phyloP scores from a whole-genome alignment of 1,284 basidiomycete species.

The Cryptococcus deneoformans region DNA sequence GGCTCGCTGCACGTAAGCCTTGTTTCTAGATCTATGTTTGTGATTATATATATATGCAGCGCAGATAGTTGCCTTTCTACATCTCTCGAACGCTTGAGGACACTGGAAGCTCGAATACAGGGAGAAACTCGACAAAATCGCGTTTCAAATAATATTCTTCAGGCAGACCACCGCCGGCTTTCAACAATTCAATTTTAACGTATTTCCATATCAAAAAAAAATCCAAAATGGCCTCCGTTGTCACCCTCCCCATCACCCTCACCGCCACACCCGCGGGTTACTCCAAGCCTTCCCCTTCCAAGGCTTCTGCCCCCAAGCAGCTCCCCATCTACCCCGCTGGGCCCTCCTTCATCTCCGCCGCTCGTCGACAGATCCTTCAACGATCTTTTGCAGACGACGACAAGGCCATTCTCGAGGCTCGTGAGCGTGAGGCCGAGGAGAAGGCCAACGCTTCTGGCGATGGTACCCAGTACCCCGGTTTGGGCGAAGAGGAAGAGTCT shows the following conservation, averaged over 20 bases:
- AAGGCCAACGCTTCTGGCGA: conserved; percentile 56
- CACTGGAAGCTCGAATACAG: not conserved
- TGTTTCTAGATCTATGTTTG: too few species aligned
- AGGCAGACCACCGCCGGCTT: too few species aligned
- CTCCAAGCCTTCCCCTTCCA: conserved; percentile 41
- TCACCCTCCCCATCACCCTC: conserved; percentile 47
- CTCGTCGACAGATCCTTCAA: conserved; percentile 68
- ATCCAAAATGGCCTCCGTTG: conserved; percentile 43
- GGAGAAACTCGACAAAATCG: not conserved
- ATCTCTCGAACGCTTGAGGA: too few species aligned
- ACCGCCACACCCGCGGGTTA: conserved; percentile 44
- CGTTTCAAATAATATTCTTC: too few species aligned
- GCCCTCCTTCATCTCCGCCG: conserved; percentile 75
- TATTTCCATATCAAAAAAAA: not conserved
- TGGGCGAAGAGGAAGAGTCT: conserved; percentile 87
- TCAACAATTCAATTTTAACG: not conserved
- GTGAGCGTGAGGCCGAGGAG: conserved; percentile 58
- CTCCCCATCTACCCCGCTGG: conserved; percentile 71
- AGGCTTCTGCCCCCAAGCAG: conserved; percentile 46
- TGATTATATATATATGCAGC: too few species aligned
- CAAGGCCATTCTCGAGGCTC: conserved; percentile 36
- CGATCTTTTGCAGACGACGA: conserved; percentile 80
- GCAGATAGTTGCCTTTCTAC: too few species aligned
- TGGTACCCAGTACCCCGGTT: conserved; percentile 77
- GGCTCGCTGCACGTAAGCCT: too few species aligned